Base-by-base conservation (phyloP, 352 stramenopile genomes). In the Aphanomyces astaci region DNA sequence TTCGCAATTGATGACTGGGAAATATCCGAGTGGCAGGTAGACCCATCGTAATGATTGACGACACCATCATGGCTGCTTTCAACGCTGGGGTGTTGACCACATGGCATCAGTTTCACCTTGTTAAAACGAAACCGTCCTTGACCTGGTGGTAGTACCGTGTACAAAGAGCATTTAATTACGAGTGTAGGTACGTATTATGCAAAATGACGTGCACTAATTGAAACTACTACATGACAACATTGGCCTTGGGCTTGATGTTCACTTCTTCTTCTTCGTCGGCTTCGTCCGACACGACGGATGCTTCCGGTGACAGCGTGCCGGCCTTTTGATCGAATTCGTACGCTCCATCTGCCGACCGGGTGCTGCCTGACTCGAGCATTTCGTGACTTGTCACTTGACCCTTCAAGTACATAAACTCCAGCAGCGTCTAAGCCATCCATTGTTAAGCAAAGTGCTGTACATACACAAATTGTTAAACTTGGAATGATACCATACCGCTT, bases 331-430 rank as follows among this genome's bases (percentile, higher is more conserved):
- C 17, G 33, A 68, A 59, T 24, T 68, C 48, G 33, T 32, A 68
- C 40, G 51, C 39, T 31, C 62, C 62, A 33, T 62, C 62, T 15
- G 43, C 24, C 5, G 62, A 68, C 27, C 27, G 4, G 19, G 62
- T 36, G 22, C 56, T 65, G 15, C 48, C 46, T 19, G 28, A n/a
- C n/a, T 59, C 62, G 32, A 68, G 62, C 0, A 68, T 27, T 28
- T 30, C 36, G 48, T 66, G 60, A 24, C 31, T 52, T 10, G 55
- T 66, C 33, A 59, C 49, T 60, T 68, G 62, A 17, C 62, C 62
- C 27, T 68, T 68, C 39, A 68, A 52, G 33, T 68, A 68, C 17
- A 68, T 11, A 53, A 60, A 68, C 30, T 68, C 62, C 2, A 59
- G 5, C 62, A 68, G 13, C 24, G 62, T 68, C 62, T 68, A 68